These are phyloP conservation scores for Mycena floridula DNA, from an alignment of 768 basidiomycete species.

Conservation along the genomic window DNA sequence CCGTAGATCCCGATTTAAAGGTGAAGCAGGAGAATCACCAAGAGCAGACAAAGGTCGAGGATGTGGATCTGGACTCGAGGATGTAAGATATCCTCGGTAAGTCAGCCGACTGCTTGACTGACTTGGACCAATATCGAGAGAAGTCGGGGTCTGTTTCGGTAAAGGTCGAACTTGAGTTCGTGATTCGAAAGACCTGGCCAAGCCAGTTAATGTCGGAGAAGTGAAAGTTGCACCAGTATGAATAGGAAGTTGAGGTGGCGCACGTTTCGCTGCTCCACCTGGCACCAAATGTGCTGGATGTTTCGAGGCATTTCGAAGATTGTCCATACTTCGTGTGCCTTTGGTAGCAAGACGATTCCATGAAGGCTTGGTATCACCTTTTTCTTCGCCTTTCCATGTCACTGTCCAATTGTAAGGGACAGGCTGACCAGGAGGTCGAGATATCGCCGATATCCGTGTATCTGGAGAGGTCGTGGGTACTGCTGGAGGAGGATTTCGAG, in stretches of 20 bases:
- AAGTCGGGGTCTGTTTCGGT: constrained; percentile 33
- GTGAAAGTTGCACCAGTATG: too few species aligned
- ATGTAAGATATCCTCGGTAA: constrained; percentile 10
- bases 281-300: constrained; percentile 30
- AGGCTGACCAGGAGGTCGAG: constrained; percentile 33
- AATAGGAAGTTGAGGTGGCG: constrained; percentile 28
- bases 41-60: constrained; percentile 60
- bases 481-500: constrained; percentile 33
- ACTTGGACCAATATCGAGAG: constrained; percentile 22
- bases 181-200: constrained; percentile 39
- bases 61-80: constrained; percentile 48
- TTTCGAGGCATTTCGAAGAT: constrained; percentile 31
- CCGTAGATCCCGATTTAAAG: constrained; percentile 22
- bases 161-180: constrained; percentile 29
- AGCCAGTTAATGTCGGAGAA: constrained; percentile 20
- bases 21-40: constrained; percentile 39
- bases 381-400: constrained; percentile 44
- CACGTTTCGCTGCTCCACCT: constrained; percentile 23
- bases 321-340: constrained; percentile 55
- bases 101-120: constrained; percentile 20
- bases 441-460: constrained; percentile 21
- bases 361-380: constrained; percentile 27
- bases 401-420: constrained; percentile 43
- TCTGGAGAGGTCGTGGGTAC: constrained; percentile 25
- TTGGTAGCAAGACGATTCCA: constrained; percentile 25